Evolutionary conservation across 352 stramenopile species (phyloP).

Genomic region (Phytopythium vexans): DNA sequence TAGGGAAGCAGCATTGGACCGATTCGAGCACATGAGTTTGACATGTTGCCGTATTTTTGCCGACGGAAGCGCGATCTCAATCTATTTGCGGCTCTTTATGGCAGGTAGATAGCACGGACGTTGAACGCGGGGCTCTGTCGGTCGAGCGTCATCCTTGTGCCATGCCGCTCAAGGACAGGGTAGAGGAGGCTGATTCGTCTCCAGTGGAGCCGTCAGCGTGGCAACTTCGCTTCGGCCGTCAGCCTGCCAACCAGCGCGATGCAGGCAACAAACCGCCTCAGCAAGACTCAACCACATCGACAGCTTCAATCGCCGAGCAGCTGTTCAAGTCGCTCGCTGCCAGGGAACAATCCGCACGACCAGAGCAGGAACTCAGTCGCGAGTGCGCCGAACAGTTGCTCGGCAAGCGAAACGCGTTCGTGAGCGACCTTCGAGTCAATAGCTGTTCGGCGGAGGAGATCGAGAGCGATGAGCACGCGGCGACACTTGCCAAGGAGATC

Average conservation of each 20-base stretch:
- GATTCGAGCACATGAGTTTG: too few relatives aligned
- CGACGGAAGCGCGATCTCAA: too few relatives aligned
- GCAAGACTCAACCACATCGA: not conserved
- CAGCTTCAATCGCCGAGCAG: constrained; percentile 34
- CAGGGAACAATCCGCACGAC: constrained; percentile 12
- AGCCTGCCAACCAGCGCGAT: constrained; percentile 13
- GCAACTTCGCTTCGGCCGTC: constrained; percentile 55
- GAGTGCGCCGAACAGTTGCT: constrained; percentile 55
- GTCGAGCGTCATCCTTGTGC: too few relatives aligned
- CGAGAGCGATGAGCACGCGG: constrained; percentile 7
- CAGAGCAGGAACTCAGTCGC: constrained; percentile 28
- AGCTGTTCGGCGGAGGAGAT: not conserved
- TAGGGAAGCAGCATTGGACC: too few relatives aligned
- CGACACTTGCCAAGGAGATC: constrained; percentile 37
- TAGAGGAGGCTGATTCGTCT: constrained; percentile 15
- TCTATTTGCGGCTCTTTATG: constrained; percentile 2
- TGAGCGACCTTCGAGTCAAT: constrained; percentile 4
- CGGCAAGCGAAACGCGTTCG: constrained; percentile 54
- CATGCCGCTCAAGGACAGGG: not conserved
- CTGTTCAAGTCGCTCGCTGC: constrained; percentile 31
- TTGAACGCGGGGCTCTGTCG: too few relatives aligned
- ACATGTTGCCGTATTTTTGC: not conserved
- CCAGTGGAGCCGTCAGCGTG: constrained; percentile 39
- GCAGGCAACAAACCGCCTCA: not conserved
- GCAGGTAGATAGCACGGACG: not conserved